These are phyloP conservation scores for Pythium aquatile DNA, from an alignment of 352 stramenopile genomes.

Conservation along the genomic window DNA sequence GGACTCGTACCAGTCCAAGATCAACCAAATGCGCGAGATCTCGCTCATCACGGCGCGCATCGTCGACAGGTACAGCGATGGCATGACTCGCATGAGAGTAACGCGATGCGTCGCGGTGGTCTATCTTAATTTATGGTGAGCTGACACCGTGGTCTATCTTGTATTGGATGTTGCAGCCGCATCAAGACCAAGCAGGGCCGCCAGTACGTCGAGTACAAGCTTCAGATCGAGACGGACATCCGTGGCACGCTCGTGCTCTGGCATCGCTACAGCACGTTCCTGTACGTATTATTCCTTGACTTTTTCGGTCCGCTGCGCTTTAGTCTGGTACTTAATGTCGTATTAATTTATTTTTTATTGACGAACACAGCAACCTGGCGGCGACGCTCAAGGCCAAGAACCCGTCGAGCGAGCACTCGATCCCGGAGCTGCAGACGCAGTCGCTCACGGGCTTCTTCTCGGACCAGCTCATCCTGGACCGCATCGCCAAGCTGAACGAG, in stretches of 20 bases:
- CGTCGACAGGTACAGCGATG: conserved; percentile 62
- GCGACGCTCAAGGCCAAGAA: conserved; percentile 84
- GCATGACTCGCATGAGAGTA: too few relatives aligned
- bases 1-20: conserved; percentile 87
- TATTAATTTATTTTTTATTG: background rate
- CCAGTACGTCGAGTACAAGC: conserved; percentile 88
- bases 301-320: background rate
- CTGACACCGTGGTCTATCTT: background rate
- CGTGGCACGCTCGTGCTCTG: conserved; percentile 82
- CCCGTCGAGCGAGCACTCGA: conserved; percentile 63
- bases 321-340: background rate
- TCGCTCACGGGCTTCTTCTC: conserved; percentile 82
- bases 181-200: conserved; percentile 86
- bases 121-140: conserved; percentile 1
- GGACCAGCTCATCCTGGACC: conserved; percentile 83
- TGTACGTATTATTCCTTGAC: conserved; percentile 39
- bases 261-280: conserved; percentile 89
- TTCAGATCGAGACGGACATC: conserved; percentile 87
- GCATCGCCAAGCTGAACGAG: conserved; percentile 84
- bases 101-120: background rate
- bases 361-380: conserved; percentile 55
- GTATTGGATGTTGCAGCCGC: conserved; percentile 36
- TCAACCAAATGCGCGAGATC: conserved; percentile 87
- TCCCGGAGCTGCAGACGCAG: conserved; percentile 82
- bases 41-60: conserved; percentile 82